Conservation (phyloP, 805 yeast genomes). For the Sugiyamaella smithiae region DNA sequence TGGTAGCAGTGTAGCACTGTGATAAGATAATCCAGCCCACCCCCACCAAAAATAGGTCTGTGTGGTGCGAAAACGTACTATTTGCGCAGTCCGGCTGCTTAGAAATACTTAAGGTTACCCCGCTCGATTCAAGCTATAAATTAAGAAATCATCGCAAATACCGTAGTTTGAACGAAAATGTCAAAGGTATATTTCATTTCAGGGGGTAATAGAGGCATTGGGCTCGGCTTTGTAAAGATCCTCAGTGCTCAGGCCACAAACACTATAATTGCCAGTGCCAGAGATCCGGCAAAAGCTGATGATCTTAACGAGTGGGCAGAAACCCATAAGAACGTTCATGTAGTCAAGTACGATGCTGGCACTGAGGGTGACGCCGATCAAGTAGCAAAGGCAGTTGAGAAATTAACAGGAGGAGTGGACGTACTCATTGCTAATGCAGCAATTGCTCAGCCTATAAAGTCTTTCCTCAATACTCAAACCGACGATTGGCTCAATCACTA, state of each 20-base stretch:
- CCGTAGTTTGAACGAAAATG: no score
- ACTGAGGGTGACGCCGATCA: background rate
- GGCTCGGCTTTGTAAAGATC: slow-evolving; percentile 34
- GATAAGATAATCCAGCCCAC: no score
- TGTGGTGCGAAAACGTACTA: no score
- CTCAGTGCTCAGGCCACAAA: slow-evolving; percentile 26
- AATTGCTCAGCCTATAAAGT: background rate
- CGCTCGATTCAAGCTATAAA: no score
- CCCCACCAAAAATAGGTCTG: no score
- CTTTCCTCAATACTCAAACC: background rate
- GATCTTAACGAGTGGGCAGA: slow-evolving; percentile 18
- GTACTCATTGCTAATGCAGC: slow-evolving; percentile 8
- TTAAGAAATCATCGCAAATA: no score
- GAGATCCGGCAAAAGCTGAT: slow-evolving; percentile 19
- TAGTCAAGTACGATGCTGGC: slow-evolving; percentile 27
- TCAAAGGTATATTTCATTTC: slow-evolving; percentile 35
- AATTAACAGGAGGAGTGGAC: background rate
- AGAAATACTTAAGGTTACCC: no score
- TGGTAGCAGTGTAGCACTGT: no score
- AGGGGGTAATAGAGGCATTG: slow-evolving; percentile 38
- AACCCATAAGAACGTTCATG: slow-evolving; percentile 23
- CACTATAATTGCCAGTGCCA: slow-evolving; percentile 29
- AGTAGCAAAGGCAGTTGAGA: background rate
- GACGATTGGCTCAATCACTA: slow-evolving; percentile 1
- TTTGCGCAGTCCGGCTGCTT: no score